Evolutionary conservation across 1,139 yeast species (phyloP).

Genomic region (Yamadazyma dushanensis): DNA sequence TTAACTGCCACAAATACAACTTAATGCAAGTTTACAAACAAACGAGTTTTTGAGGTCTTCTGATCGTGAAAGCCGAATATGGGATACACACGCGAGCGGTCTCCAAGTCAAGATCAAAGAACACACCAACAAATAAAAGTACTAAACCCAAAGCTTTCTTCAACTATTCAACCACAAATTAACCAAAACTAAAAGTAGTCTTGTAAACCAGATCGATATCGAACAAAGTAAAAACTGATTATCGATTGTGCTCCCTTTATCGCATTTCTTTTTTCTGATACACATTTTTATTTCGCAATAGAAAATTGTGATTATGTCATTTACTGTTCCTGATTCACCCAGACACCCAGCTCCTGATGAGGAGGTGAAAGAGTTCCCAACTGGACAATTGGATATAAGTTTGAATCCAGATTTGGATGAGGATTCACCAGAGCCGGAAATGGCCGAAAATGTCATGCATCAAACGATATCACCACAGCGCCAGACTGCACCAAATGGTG

Average conservation of each 20-base stretch:
- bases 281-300: constrained; percentile 1
- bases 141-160: too few species aligned
- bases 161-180: too few species aligned
- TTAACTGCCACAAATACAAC: too few species aligned
- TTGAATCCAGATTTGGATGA: constrained; percentile 44
- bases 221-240: neutral
- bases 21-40: neutral
- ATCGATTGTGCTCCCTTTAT: constrained; percentile 2
- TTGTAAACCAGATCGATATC: too few species aligned
- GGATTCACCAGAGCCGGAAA: constrained; percentile 11
- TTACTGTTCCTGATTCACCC: constrained; percentile 46
- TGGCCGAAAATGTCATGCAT: neutral
- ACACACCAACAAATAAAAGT: too few species aligned
- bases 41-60: neutral
- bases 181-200: too few species aligned
- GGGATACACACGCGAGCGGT: neutral
- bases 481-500: too few species aligned
- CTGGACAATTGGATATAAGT: constrained; percentile 34
- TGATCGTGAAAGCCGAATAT: neutral
- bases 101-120: neutral
- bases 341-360: constrained; percentile 48
- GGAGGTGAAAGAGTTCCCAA: constrained; percentile 34
- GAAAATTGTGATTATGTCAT: constrained; percentile 2
- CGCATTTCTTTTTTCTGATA: constrained; percentile 1
- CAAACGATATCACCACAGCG: too few species aligned